Evolutionary conservation across 1,139 yeast genomes (phyloP).

Genomic region (Blastobotrys apis): DNA sequence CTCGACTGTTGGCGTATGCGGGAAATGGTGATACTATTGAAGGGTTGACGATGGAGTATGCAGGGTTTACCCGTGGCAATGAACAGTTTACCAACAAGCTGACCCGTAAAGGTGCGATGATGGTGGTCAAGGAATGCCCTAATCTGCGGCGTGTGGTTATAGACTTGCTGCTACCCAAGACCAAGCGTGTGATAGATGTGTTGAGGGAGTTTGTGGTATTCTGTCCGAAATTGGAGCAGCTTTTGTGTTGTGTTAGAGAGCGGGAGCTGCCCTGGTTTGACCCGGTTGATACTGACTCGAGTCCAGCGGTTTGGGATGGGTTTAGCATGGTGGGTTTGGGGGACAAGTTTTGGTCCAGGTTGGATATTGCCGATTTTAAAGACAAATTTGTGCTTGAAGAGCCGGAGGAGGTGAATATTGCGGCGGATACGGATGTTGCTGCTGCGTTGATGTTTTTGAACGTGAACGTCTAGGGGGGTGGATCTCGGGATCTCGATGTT

Average conservation of each 20-base stretch:
- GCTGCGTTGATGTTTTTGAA: conserved; percentile 11
- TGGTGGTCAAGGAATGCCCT: conserved; percentile 10
- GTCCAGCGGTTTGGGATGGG: background rate
- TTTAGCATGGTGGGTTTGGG: background rate
- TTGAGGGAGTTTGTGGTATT: conserved; percentile 7
- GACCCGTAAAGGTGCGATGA: conserved; percentile 8
- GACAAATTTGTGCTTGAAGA: conserved; percentile 4
- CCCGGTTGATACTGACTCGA: background rate
- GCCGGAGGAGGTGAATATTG: conserved; percentile 4
- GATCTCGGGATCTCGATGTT: no score
- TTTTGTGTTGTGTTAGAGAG: conserved; percentile 7
- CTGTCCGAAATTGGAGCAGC: conserved; percentile 7
- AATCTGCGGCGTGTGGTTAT: conserved; percentile 3
- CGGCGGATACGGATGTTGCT: conserved; percentile 3
- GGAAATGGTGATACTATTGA: conserved; percentile 8
- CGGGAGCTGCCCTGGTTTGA: background rate
- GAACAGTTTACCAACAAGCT: conserved; percentile 8
- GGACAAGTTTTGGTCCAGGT: background rate
- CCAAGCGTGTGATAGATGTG: conserved; percentile 8
- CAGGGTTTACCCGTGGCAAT: conserved; percentile 8
- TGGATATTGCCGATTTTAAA: conserved; percentile 4
- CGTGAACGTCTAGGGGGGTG: conserved; percentile 1
- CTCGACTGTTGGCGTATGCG: conserved; percentile 4
- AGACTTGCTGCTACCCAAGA: conserved; percentile 13
- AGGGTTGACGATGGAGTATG: conserved; percentile 7